These are phyloP conservation scores for Phytopythium delawarense DNA, from an alignment of 352 stramenopile genomes.

Conservation along the genomic window DNA sequence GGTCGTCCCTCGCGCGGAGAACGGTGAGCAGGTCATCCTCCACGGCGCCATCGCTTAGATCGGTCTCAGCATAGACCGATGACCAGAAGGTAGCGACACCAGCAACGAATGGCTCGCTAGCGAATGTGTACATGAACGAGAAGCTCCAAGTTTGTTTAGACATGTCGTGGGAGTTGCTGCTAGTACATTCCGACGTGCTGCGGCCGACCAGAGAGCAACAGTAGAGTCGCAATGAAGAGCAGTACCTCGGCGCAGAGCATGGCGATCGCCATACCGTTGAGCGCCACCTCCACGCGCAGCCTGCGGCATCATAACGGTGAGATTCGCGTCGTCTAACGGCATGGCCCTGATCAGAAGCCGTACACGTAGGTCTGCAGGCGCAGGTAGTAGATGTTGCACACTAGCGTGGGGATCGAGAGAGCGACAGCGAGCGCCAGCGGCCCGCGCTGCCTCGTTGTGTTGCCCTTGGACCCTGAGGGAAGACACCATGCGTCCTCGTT, in stretches of 20 bases:
- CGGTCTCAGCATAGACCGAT: too few species aligned
- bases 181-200: neutral
- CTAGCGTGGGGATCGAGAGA: constrained; percentile 42
- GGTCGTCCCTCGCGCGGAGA: constrained; percentile 49
- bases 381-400: constrained; percentile 75
- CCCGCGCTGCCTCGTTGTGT: constrained; percentile 60
- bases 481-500: too few species aligned
- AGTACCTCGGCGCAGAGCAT: constrained; percentile 58
- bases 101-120: neutral
- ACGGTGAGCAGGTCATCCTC: constrained; percentile 85
- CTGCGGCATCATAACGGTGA: constrained; percentile 12
- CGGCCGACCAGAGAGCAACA: constrained; percentile 22
- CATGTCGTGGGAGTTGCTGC: neutral
- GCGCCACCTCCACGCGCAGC: constrained; percentile 49
- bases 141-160: neutral
- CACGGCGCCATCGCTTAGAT: constrained; percentile 59
- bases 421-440: constrained; percentile 54
- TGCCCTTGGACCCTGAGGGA: constrained; percentile 67
- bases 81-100: neutral
- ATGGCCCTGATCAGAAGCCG: too few species aligned
- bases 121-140: constrained; percentile 5
- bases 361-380: constrained; percentile 79
- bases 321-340: too few species aligned
- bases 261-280: constrained; percentile 59
- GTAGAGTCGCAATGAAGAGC: constrained; percentile 38